Conservation (phyloP, 139 green algal genomes). For the Ettlia oleoabundans region DNA sequence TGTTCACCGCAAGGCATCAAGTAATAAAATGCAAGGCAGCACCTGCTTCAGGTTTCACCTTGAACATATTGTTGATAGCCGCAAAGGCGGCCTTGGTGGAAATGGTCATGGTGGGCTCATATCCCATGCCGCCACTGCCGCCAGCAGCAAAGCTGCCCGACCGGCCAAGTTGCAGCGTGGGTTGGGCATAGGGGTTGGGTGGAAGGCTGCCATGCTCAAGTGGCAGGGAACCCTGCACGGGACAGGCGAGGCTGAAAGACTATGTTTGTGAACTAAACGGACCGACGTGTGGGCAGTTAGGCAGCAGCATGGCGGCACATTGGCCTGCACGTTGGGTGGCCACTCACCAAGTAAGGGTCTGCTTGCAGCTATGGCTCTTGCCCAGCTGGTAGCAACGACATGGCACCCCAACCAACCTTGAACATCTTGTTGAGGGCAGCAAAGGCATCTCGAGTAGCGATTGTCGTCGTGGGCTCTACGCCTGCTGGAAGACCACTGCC, state of each 20-base stretch:
- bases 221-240: conserved; percentile 22
- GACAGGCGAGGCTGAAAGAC: neutral
- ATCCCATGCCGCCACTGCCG: too few species aligned
- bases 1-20: too few species aligned
- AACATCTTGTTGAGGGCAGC: conserved; percentile 74
- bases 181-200: conserved; percentile 25
- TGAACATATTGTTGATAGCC: conserved; percentile 71
- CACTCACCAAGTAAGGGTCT: too few species aligned
- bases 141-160: too few species aligned
- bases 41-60: neutral
- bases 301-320: neutral
- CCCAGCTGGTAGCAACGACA: neutral
- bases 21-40: neutral
- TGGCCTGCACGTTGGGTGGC: neutral
- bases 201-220: conserved; percentile 23
- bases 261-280: neutral
- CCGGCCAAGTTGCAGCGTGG: neutral
- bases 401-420: conserved; percentile 3
- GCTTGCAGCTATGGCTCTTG: too few species aligned
- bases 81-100: conserved; percentile 67
- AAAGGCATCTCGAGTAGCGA: conserved; percentile 68
- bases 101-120: conserved; percentile 61
- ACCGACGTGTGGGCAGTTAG: neutral
- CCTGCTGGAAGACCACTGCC: neutral
- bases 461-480: conserved; percentile 56